Percentiles rank a stretch among this genome's conserved stretches.
phyloP scores from a whole-genome alignment of 352 stramenopile genomes.

The Phytopythium sindhum region DNA sequence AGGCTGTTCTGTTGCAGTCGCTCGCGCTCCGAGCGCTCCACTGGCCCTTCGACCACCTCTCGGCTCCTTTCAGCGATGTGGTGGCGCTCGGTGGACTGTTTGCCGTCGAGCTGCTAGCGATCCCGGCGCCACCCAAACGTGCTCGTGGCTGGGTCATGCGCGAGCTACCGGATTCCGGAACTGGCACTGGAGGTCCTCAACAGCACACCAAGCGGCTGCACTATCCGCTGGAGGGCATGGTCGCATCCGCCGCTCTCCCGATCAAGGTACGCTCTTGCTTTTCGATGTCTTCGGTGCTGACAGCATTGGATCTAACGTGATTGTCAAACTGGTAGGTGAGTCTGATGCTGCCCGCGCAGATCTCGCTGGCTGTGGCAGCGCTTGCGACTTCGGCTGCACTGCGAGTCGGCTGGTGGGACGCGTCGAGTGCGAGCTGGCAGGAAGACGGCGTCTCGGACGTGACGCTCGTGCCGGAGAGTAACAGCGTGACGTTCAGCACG shows the following conservation, averaged over 20 bases:
- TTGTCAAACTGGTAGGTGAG: slow-evolving; percentile 16
- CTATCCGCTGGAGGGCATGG: slow-evolving; percentile 75
- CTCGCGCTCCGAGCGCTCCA: slow-evolving; percentile 59
- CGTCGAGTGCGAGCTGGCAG: slow-evolving; percentile 44
- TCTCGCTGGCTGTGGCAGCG: slow-evolving; percentile 33
- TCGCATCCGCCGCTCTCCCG: slow-evolving; percentile 56
- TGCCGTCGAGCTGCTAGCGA: slow-evolving; percentile 61
- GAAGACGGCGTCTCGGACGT: slow-evolving; percentile 79
- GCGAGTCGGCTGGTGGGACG: slow-evolving; percentile 72
- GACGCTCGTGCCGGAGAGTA: slow-evolving; percentile 48
- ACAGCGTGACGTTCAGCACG: slow-evolving; percentile 65
- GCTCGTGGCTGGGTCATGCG: slow-evolving; percentile 77
- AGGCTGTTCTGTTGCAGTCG: slow-evolving; percentile 76
- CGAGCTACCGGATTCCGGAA: slow-evolving; percentile 37
- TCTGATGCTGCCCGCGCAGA: slow-evolving; percentile 42
- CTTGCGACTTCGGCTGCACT: slow-evolving; percentile 9
- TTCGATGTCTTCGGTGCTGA: no score
- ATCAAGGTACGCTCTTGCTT: slow-evolving; percentile 30
- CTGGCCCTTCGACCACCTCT: slow-evolving; percentile 59
- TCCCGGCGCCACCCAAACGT: slow-evolving; percentile 63
- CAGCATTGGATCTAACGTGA: background rate
- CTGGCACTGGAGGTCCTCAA: slow-evolving; percentile 17
- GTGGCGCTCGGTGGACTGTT: slow-evolving; percentile 57
- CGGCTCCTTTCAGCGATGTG: slow-evolving; percentile 24
- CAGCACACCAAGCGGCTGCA: slow-evolving; percentile 61